These are phyloP conservation scores for Tagetes patula DNA, from an alignment of 129 eudicot species.

Conservation along the genomic window DNA sequence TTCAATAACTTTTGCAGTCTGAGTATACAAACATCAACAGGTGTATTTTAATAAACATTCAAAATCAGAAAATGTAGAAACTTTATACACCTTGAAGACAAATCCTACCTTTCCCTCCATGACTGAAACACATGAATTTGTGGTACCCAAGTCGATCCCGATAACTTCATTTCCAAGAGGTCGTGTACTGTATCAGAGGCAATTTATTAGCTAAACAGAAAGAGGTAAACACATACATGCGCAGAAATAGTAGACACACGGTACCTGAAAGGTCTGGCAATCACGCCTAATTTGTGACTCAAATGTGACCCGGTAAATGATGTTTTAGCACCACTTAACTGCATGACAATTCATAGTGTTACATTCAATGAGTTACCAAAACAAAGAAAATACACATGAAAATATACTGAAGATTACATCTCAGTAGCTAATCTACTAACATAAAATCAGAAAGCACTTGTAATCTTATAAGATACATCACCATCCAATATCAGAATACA, in stretches of 20 bases:
- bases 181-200: conserved; percentile 51
- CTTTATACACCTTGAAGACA: background rate
- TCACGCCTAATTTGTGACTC: conserved; percentile 46
- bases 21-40: conserved; percentile 6
- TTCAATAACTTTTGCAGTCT: conserved; percentile 88
- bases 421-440: background rate
- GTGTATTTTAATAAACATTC: background rate
- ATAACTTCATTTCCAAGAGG: conserved; percentile 87
- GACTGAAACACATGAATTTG: conserved; percentile 92
- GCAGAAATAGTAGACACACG: background rate
- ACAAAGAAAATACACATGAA: background rate
- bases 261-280: conserved; percentile 88
- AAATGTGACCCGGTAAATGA: conserved; percentile 37
- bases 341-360: conserved; percentile 27
- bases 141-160: conserved; percentile 97
- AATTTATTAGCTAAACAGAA: background rate
- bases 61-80: background rate
- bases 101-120: conserved; percentile 91
- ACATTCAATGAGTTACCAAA: background rate
- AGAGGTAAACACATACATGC: background rate
- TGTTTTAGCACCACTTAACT: conserved; percentile 61
- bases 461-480: background rate
- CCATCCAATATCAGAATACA: background rate
- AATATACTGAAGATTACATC: background rate
- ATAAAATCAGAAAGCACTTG: background rate